Base-by-base conservation (phyloP, 441 rosid genomes). In the Pelargonium fulgidum region DNA sequence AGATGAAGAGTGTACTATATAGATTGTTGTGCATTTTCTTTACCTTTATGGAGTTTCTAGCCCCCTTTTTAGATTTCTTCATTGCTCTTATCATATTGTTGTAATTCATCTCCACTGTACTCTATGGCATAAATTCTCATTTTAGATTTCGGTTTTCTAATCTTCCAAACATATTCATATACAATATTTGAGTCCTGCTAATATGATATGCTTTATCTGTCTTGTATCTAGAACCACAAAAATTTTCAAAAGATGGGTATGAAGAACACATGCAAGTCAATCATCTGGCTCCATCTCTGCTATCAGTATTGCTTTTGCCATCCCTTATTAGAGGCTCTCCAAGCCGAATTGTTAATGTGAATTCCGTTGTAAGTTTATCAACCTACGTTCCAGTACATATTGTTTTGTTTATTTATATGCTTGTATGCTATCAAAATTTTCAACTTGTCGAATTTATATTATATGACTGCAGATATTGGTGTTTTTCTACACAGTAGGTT, bases 211-310 rank as follows among this genome's bases (percentile, higher is more conserved):
- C 65, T 62, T 73, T 16, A 52, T 50, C 52, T 67, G 67, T 73
- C n/a, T 52, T 74, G 63, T 73, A 1, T 77, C 65, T 77, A 94
- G 98, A 85, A 81, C 89, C 94, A 26, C 97, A 94, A 78, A 92
- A 80, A 47, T 89, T 94, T 79, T 92, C 98, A 39, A 90, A 85
- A 75, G 92, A 94, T 77, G 96, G 92, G 33, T 80, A 84, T 75
- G 98, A 94, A 84, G 91, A 90, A 68, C 99, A 94, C 76, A 89
- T 92, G 94, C 98, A 90, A 92, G 99, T 92, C 66, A 94, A 94
- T 83, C 98, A 94, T 86, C 81, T 94, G 72, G 96, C 97, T 80
- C 98, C 98, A 66, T 89, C 98, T 9, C 75, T 90, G 75, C 96
- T 92, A 78, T 89, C 94, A 6, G 69, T 92, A 62, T 83, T 92